Evolutionary conservation across 2,329 filamentous ascomycete genomes (phyloP).

Genomic region (Aureobasidium sp.): DNA sequence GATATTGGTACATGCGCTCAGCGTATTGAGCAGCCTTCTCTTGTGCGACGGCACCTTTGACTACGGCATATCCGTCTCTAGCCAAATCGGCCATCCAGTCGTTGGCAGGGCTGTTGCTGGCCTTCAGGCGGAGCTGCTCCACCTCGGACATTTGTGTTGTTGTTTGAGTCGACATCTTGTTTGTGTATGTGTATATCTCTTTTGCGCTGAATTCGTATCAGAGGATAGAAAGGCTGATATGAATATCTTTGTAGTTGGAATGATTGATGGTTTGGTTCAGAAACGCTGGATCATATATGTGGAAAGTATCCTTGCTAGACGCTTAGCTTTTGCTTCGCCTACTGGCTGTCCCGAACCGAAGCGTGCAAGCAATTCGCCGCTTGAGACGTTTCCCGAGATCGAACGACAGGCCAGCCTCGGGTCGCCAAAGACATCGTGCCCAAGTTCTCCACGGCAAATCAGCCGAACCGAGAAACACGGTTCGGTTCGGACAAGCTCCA

Average conservation of each 20-base stretch:
- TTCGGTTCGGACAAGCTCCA: neutral
- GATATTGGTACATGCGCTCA: constrained; percentile 20
- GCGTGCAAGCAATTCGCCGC: too few relatives aligned
- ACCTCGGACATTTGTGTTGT: neutral
- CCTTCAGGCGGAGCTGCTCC: neutral
- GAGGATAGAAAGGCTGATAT: neutral
- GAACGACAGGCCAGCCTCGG: neutral
- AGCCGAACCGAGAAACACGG: neutral
- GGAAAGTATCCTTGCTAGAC: neutral
- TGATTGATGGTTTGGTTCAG: neutral
- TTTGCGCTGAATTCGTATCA: too few relatives aligned
- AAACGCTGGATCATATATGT: neutral
- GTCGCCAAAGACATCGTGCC: too few relatives aligned
- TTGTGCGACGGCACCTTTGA: constrained; percentile 37
- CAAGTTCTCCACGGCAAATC: neutral
- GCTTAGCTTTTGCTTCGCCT: neutral
- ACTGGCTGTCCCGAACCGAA: neutral
- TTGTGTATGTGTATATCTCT: neutral
- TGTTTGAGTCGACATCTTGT: neutral
- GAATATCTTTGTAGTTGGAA: too few relatives aligned
- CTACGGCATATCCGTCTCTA: constrained; percentile 36
- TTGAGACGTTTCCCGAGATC: neutral
- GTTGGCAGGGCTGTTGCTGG: neutral
- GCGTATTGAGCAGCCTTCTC: constrained; percentile 33
- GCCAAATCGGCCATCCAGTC: constrained; percentile 1